Base-by-base conservation (phyloP, 495 filamentous ascomycete genomes). In the Talaromyces wortmannii region DNA sequence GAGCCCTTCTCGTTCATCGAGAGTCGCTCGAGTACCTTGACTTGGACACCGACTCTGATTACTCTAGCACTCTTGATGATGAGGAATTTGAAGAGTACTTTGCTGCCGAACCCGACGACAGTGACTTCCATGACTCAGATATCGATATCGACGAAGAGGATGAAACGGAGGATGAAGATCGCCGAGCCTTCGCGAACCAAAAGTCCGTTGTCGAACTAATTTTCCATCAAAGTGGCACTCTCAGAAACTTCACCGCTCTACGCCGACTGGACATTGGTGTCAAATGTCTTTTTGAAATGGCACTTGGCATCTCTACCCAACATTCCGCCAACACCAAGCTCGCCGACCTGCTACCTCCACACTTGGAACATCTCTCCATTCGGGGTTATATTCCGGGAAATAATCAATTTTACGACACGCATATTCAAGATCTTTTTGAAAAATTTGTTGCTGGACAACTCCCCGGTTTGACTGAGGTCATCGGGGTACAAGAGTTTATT, bases 331-430 rank as follows among this genome's bases (percentile, higher is more conserved):
- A 45, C 40, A 30, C 17, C 7, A 40, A 15, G 7, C 42, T 69
- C 43, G 32, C 47, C 3, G 57, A 65, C 30, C 18, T 31, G 15
- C 48, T 70, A 12, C 67, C 63, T 1, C 46, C 43, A 6, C 61
- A 56, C 36, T 48, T 70, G 31, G 65, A 70, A 29, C 61, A 60
- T 56, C 33, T 70, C 31, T 61, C 45, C 12, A 61, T 70, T 18
- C 61, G 61, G 6, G 65, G 63, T 11, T 69, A 67, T 23, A 33
- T 63, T 23, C 63, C 44, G 16, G 61, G 65, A 4, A 4, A 30
- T 15, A 53, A 54, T 32, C 7, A 45, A 10, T 48, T 44, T 1
- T 48, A 55, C 10, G 65, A 70, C 49, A 29, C 15, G 5, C 60
- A 70, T 18, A 44, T 70, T 5, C 47, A 62, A 50, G 46, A 52